Evolutionary conservation across 345 rosid species (phyloP).

Genomic region (Populus euphratica): DNA sequence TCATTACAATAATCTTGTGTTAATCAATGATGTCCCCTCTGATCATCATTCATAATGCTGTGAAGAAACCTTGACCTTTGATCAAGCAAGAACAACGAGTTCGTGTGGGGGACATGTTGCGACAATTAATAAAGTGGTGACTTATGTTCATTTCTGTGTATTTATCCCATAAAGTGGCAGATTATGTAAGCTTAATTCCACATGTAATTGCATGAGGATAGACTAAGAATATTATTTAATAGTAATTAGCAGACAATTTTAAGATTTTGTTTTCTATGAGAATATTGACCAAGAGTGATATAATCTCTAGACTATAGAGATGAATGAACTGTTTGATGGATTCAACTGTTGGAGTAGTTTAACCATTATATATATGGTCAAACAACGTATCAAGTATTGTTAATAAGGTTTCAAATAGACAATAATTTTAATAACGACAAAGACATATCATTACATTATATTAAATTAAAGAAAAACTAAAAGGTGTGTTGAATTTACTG

Average conservation of each 20-base stretch:
- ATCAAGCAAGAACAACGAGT: not conserved
- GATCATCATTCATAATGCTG: not conserved
- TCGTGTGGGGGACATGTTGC: constrained; percentile 1
- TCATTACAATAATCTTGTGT: not conserved
- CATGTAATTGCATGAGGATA: not conserved
- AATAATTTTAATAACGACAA: not conserved
- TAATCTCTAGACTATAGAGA: not conserved
- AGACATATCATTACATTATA: not conserved
- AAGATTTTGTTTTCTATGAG: not conserved
- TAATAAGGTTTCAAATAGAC: not conserved
- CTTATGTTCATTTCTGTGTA: not conserved
- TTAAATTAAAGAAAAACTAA: too few species aligned
- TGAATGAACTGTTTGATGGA: not conserved
- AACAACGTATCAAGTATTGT: not conserved
- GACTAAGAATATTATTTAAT: not conserved
- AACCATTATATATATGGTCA: not conserved
- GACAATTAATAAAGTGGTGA: not conserved
- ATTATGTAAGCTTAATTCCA: not conserved
- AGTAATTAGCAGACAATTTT: not conserved
- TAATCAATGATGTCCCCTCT: not conserved
- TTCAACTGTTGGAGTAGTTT: not conserved
- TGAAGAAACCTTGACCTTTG: not conserved
- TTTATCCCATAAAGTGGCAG: not conserved
- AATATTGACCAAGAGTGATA: not conserved
- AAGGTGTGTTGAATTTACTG: too few species aligned